Conservation (phyloP, 768 basidiomycete species). For the Trichaptum fuscoviolaceum region DNA sequence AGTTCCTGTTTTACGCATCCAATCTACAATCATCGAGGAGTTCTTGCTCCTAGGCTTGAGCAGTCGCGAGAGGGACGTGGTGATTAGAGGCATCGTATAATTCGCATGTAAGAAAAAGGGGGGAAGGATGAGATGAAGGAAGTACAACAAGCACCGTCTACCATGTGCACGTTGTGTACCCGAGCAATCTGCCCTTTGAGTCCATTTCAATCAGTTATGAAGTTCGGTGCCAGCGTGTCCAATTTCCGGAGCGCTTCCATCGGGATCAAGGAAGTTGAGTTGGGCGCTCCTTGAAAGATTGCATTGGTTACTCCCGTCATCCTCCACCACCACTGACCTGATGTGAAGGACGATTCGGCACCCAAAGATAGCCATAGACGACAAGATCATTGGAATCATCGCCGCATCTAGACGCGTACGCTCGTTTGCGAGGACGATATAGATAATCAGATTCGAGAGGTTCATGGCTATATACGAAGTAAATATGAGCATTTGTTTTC, state of each 20-base stretch:
- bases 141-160: too few species aligned
- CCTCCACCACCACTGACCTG: neutral
- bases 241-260: neutral
- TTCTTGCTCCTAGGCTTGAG: too few species aligned
- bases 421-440: neutral
- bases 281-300: neutral
- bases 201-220: neutral
- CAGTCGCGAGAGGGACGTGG: too few species aligned
- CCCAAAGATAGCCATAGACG: neutral
- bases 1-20: too few species aligned
- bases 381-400: neutral
- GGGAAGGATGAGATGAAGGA: too few species aligned
- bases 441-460: conserved; percentile 1
- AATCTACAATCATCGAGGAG: too few species aligned
- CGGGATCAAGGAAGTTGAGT: neutral
- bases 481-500: neutral
- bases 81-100: too few species aligned
- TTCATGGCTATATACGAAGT: neutral
- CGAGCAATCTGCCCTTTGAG: too few species aligned
- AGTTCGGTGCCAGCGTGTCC: neutral
- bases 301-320: neutral
- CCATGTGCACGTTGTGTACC: too few species aligned
- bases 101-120: too few species aligned
- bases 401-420: neutral
- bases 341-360: neutral